Conservation (phyloP, 805 yeast genomes). For the Wickerhamiella alocasiicola region DNA sequence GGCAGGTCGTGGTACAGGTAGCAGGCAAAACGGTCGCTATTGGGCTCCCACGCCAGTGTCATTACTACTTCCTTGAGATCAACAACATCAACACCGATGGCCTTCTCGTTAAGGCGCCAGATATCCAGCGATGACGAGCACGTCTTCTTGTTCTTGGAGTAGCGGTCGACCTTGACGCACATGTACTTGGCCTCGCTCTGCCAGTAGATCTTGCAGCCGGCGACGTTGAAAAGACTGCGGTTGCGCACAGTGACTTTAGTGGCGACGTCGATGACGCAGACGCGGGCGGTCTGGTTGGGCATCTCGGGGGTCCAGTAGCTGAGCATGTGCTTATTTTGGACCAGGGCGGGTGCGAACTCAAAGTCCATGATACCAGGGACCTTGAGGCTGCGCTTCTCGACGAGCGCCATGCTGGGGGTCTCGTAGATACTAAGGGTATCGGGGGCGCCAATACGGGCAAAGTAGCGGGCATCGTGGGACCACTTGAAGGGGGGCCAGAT, state of each 20-base stretch:
- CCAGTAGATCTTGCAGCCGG: slow-evolving; percentile 87
- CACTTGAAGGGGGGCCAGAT: slow-evolving; percentile 97
- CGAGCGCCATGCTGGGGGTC: slow-evolving; percentile 57
- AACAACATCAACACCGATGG: slow-evolving; percentile 85
- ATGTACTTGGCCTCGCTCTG: slow-evolving; percentile 72
- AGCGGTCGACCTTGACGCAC: slow-evolving; percentile 94
- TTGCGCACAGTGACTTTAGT: slow-evolving; percentile 75
- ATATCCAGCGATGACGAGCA: slow-evolving; percentile 83
- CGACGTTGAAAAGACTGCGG: slow-evolving; percentile 86
- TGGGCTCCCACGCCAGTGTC: slow-evolving; percentile 94
- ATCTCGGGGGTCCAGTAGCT: slow-evolving; percentile 97
- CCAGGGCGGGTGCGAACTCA: slow-evolving; percentile 88
- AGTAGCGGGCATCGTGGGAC: slow-evolving; percentile 84
- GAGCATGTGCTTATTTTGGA: slow-evolving; percentile 51
- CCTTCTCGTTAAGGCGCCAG: slow-evolving; percentile 75
- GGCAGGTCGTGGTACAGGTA: slow-evolving; percentile 43
- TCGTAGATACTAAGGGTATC: slow-evolving; percentile 81
- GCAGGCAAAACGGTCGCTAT: slow-evolving; percentile 71
- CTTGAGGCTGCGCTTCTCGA: slow-evolving; percentile 77
- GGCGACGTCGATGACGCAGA: slow-evolving; percentile 78
- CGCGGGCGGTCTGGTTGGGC: slow-evolving; percentile 87
- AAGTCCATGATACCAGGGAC: slow-evolving; percentile 79
- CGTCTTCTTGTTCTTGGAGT: slow-evolving; percentile 89
- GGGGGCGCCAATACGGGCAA: slow-evolving; percentile 91
- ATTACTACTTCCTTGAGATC: slow-evolving; percentile 83